Conservation (phyloP, 148 eudicot species). For the Camellia lanceoleosa region DNA sequence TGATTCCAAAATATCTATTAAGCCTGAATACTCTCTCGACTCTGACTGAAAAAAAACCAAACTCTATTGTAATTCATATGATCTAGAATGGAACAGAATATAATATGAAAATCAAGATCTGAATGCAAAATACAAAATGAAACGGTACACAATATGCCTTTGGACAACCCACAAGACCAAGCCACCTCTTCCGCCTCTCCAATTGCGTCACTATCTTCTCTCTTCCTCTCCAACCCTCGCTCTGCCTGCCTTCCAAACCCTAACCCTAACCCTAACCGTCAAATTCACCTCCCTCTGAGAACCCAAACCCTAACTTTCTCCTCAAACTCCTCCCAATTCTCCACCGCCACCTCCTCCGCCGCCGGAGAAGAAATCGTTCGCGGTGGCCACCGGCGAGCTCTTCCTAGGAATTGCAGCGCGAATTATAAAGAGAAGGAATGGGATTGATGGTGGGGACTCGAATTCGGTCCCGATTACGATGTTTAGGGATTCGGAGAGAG, state of each 20-base stretch:
- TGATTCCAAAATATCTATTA: no score
- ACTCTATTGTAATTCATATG: no score
- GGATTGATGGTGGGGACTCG: neutral
- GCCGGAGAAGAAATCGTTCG: conserved; percentile 56
- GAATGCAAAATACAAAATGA: neutral
- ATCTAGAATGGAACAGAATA: no score
- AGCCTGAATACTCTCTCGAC: no score
- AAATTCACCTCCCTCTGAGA: conserved; percentile 16
- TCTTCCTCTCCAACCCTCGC: conserved; percentile 26
- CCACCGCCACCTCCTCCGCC: conserved; percentile 27
- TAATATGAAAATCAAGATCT: no score
- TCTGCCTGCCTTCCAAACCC: conserved; percentile 27
- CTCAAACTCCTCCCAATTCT: conserved; percentile 25
- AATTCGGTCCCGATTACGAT: conserved; percentile 17
- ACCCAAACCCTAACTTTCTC: conserved; percentile 26
- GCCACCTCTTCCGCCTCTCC: conserved; percentile 11
- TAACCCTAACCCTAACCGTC: conserved; percentile 21
- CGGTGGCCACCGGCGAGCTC: conserved; percentile 80
- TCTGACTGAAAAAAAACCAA: no score
- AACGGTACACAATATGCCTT: neutral
- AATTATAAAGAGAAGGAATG: conserved; percentile 28
- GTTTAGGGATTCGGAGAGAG: conserved; percentile 35
- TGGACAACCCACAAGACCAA: neutral
- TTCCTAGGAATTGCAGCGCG: conserved; percentile 72
- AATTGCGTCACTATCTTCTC: conserved; percentile 33